Percentiles rank a stretch among this genome's conserved stretches.
These are phyloP conservation scores for Aegilops tauschii DNA, from an alignment of 176 grass and related monocot species.

Conservation along the genomic window DNA sequence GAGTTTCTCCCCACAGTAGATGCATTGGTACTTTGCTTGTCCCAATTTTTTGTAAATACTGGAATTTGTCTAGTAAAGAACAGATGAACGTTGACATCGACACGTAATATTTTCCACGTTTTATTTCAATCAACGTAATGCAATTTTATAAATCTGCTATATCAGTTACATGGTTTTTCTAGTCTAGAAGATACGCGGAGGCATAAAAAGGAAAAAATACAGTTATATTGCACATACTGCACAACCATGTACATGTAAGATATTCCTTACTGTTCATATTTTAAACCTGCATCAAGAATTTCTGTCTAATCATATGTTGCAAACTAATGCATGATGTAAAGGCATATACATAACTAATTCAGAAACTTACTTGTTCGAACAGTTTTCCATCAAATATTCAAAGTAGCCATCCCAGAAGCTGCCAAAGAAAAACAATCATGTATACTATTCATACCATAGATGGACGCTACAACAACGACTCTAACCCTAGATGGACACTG, in stretches of 20 bases:
- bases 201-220: not conserved
- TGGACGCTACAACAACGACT: no score
- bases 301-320: conserved; percentile 2
- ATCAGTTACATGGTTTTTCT: not conserved
- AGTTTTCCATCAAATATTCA: conserved; percentile 96
- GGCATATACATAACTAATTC: conserved; percentile 6
- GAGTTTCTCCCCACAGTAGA: conserved; percentile 8
- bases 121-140: conserved; percentile 26
- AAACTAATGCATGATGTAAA: conserved; percentile 12
- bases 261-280: conserved; percentile 1
- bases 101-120: not conserved
- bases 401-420: conserved; percentile 99
- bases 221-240: not conserved
- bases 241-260: not conserved
- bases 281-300: conserved; percentile 21
- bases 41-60: conserved; percentile 6
- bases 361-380: conserved; percentile 81
- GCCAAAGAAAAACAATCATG: conserved; percentile 44
- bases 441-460: conserved; percentile 2
- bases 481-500: not conserved
- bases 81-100: not conserved
- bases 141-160: conserved; percentile 3
- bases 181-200: not conserved
- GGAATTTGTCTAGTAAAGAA: conserved; percentile 26
- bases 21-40: conserved; percentile 14